Evolutionary conservation across 1,284 basidiomycete genomes (phyloP).

Genomic region (Cryptococcus sp.): DNA sequence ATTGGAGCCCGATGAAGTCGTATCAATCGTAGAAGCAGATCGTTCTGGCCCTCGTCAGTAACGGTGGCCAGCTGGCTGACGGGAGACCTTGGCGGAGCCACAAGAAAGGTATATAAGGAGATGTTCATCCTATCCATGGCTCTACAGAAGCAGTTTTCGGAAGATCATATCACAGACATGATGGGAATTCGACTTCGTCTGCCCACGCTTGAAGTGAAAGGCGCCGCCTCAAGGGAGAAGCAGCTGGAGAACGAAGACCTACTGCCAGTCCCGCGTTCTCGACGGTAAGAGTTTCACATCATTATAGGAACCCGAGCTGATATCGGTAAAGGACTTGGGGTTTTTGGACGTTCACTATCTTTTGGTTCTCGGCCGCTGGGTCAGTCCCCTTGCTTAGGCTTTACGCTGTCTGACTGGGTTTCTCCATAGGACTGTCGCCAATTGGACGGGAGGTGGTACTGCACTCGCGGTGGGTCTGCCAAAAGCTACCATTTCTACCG

Average conservation of each 20-base stretch:
- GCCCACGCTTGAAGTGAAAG: constrained; percentile 22
- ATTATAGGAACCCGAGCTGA: not conserved
- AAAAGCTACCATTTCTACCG: not conserved
- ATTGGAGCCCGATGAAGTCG: too few relatives aligned
- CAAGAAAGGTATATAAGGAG: too few relatives aligned
- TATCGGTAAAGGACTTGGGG: constrained; percentile 27
- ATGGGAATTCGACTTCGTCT: too few relatives aligned
- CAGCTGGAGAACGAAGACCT: constrained; percentile 36
- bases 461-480: constrained; percentile 20
- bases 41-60: too few relatives aligned
- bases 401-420: too few relatives aligned
- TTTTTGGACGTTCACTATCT: constrained; percentile 23
- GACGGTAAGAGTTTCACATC: constrained; percentile 10
- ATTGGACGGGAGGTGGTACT: constrained; percentile 22
- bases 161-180: too few relatives aligned
- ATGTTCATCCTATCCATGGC: too few relatives aligned
- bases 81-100: too few relatives aligned
- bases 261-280: constrained; percentile 24
- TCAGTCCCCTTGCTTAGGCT: too few relatives aligned
- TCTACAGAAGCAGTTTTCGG: too few relatives aligned
- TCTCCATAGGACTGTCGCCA: constrained; percentile 20
- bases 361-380: constrained; percentile 30
- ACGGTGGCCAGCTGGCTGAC: too few relatives aligned
- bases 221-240: constrained; percentile 13
- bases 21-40: too few relatives aligned